Conservation (phyloP, 306 rosid species). For the Begonia peltatifolia region DNA sequence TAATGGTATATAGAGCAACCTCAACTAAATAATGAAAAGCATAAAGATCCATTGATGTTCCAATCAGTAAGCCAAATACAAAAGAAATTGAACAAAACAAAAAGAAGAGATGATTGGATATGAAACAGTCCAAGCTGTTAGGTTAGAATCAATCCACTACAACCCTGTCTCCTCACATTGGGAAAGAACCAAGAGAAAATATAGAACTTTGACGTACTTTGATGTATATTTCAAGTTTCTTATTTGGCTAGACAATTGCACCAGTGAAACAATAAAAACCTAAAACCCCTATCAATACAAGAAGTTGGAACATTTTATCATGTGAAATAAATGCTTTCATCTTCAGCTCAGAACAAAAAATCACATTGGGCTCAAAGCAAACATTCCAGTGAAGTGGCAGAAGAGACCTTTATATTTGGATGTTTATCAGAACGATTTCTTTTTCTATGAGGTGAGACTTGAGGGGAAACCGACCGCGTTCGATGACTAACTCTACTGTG, state of each 20-base stretch:
- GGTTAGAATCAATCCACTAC: too few relatives aligned
- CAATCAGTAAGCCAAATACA: too few relatives aligned
- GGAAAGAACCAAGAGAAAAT: too few relatives aligned
- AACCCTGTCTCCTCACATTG: too few relatives aligned
- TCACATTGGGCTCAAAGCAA: conserved; percentile 8
- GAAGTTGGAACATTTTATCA: background rate
- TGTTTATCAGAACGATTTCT: conserved; percentile 53
- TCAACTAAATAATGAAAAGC: too few relatives aligned
- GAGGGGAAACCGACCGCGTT: conserved; percentile 35
- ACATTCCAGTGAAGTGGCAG: background rate
- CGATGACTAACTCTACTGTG: conserved; percentile 17
- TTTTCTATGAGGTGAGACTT: conserved; percentile 41
- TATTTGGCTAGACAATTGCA: background rate
- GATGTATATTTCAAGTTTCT: too few relatives aligned
- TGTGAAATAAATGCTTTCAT: background rate
- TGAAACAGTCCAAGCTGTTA: too few relatives aligned
- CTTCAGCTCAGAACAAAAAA: background rate
- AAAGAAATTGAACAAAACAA: too few relatives aligned
- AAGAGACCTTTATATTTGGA: conserved; percentile 38
- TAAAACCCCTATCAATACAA: background rate
- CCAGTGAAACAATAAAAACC: background rate
- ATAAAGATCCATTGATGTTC: too few relatives aligned
- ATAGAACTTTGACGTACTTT: too few relatives aligned
- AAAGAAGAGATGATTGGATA: too few relatives aligned
- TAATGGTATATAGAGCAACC: too few relatives aligned